Evolutionary conservation across 2,329 filamentous ascomycete species (phyloP), one percentile per base, ranked within the genome.

Genomic region (Penicillium sp.): DNA sequence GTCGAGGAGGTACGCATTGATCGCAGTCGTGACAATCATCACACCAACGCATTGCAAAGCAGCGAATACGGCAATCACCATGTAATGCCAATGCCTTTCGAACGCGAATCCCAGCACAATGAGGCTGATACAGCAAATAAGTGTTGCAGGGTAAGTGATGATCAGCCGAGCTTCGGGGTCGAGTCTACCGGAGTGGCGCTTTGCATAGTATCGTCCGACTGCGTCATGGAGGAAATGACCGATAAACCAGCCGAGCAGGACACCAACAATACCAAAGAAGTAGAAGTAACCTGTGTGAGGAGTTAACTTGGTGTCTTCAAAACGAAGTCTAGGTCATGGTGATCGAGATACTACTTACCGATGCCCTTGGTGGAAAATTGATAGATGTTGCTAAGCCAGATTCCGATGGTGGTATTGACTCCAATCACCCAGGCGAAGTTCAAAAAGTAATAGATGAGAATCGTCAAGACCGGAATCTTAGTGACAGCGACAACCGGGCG

Each of bases 141-240:
- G 21, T 0, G 55, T 55, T 0, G 76, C 71, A 17, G 80, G 55
- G 55, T 75, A 78, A 43, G 79, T 70, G 45, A 76, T 74, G 20
- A 73, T 69, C 12, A 84, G 74, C 8, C 82, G 77, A n/a, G 74
- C 78, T 64, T 84, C 81, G 42, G 82, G 80, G 57, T 81, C 77
- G 47, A 84, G 79, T 47, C 69, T 70, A n/a, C 80, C 80, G 15
- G 72, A 63, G 66, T 83, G 76, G 7, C 69, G 63, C 24, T 68
- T 67, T 30, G 78, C 77, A 57, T 79, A 81, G 30, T 73, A 67
- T 24, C 65, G 68, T 4, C 75, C 77, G 7, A 82, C 61, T 7
- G 69, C 56, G 53, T 84, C 81, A 64, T 84, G 80, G 33, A 83
- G 67, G 70, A 75, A 83, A 62, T 83, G 80, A 2, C 81, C 81